Base-by-base conservation (phyloP, 192 early-diverging fungal species). In the Coemansia sp. region DNA sequence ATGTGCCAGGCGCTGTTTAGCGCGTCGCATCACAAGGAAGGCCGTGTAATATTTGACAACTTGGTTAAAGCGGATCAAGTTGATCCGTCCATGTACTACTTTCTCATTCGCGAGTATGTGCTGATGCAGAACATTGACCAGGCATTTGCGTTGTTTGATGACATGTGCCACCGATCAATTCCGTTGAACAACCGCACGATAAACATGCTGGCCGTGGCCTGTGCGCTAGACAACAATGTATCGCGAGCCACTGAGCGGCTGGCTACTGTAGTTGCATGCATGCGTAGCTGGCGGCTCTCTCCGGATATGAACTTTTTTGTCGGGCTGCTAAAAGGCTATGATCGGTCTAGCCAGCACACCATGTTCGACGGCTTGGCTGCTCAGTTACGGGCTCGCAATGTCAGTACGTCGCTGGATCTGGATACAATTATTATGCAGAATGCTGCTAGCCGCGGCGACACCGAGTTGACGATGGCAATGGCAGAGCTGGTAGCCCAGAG, bases 331-430 rank as follows among this genome's bases (percentile, higher is more conserved):
- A 60, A 57, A n/a, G 78, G 78, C 8, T 81, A 81, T 52, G 24
- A 57, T 48, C 35, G 14, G 56, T 67, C 73, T 9, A 19, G 37
- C 14, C 78, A 81, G 57, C 15, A 72, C 59, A 56, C 58, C 38
- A 72, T 81, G 66, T 81, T 81, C 56, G 73, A 75, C 15, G 66
- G 58, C 1, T 17, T 81, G 35, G 59, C 61, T 8, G 51, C 51
- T n/a, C 64, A 65, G n/a, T 45, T 76, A 17, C 24, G 57, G n/a
- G 25, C 57, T 14, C 65, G 56, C 38, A 25, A 62, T 10, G 54
- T 57, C 8, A 17, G 53, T 10, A 51, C 66, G 1, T 38, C 59
- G 25, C 15, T 45, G 12, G 53, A 63, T 11, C 22, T 75, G n/a
- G 45, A 64, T 50, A 41, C 35, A 5, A 51, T 69, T 12, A 23